These are phyloP conservation scores for Candida smagusa DNA, from an alignment of 1,139 yeast genomes.

Conservation along the genomic window DNA sequence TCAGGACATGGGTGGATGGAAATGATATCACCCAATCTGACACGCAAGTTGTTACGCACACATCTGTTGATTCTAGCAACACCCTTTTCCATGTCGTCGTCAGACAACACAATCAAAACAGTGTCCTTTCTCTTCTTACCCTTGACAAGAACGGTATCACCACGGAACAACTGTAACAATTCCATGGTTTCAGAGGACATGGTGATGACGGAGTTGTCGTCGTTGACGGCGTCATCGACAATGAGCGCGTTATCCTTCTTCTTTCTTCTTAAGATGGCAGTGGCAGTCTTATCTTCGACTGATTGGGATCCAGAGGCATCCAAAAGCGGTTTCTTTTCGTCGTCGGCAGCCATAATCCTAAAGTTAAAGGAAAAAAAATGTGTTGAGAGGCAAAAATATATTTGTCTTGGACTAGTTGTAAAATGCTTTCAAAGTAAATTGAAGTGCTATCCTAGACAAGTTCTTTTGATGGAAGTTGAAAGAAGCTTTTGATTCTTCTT, in stretches of 20 bases:
- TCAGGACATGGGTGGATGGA: constrained; percentile 96
- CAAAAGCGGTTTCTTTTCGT: constrained; percentile 36
- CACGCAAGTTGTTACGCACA: constrained; percentile 91
- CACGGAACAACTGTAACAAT: constrained; percentile 88
- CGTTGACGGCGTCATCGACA: constrained; percentile 96
- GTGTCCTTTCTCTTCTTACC: constrained; percentile 99
- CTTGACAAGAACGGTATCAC: constrained; percentile 95
- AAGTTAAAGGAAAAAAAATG: not conserved
- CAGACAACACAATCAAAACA: constrained; percentile 92
- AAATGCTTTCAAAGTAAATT: too few relatives aligned
- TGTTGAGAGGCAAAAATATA: too few relatives aligned
- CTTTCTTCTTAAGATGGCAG: constrained; percentile 95
- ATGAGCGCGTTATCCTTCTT: constrained; percentile 93
- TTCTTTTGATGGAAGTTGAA: constrained; percentile 1
- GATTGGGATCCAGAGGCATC: constrained; percentile 42
- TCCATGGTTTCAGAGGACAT: constrained; percentile 97
- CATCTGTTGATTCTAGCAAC: constrained; percentile 92
- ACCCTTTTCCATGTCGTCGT: constrained; percentile 96
- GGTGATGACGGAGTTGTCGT: constrained; percentile 94
- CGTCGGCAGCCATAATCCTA: constrained; percentile 24
- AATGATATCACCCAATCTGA: constrained; percentile 88
- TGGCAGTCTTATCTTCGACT: constrained; percentile 85
- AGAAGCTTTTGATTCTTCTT: constrained; percentile 2
- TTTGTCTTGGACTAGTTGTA: too few relatives aligned
- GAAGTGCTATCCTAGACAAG: too few relatives aligned